Base-by-base conservation (phyloP, 2,329 filamentous ascomycete species). In the Neocucurbitaria cava region DNA sequence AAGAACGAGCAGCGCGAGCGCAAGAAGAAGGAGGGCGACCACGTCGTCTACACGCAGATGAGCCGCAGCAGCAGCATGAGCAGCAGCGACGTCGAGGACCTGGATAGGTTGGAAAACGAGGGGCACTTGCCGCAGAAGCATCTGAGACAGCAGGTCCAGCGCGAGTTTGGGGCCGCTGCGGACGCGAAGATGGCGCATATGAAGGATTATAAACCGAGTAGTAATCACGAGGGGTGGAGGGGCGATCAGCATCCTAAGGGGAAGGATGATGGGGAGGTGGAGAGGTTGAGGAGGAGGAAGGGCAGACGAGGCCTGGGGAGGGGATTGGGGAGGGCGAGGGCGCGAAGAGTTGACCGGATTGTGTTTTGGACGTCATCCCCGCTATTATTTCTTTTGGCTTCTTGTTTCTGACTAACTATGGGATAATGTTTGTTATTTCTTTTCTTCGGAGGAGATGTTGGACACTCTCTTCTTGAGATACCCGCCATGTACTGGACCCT, bases 1-100 rank as follows among this genome's bases (percentile, higher is more conserved):
- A 97, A 97, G 80, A 78, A 87, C 38, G 83, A 87, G 56, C 93
- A 96, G 78, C 80, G 86, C 23, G 84, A 88, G 54, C 78, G 83
- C 61, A 96, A 95, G 84, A 90, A 90, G 81, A 79, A 79, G 36
- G 79, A 82, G 31, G 82, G 83, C 39, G 74, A 79, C 18, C 73
- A 77, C 13, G 78, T 83, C 51, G 78, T 85, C 5, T 88, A 83
- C 70, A 77, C 82, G 6, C 85, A 87, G 61, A 78, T 80, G 50
- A 79, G 73, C 31, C 75, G 73, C 13, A 64, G 74, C 40, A 75
- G 81, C 64, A 73, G 75, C 67, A 70, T 87, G 71, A 81, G 77
- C 28, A 85, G 81, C 51, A 83, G 79, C 9, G 86, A 88, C 43
- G 82, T 85, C 52, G 83, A 86, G 42, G 81, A 85, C 49, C 72